Percentiles rank a stretch among this genome's conserved stretches.
phyloP scores from a whole-genome alignment of 2,329 filamentous ascomycete species.

The Beauveria bassiana region DNA sequence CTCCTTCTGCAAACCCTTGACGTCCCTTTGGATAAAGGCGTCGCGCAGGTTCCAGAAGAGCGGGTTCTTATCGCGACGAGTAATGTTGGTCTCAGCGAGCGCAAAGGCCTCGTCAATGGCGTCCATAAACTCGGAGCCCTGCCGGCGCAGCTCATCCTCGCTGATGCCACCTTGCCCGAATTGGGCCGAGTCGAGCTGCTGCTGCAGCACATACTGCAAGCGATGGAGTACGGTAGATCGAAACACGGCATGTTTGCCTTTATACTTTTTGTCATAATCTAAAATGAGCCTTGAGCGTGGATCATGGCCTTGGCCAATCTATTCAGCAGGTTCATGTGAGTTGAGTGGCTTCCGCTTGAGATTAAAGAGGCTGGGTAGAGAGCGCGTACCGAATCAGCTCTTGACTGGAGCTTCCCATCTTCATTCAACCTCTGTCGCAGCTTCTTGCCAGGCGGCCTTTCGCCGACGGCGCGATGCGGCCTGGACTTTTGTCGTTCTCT shows the following conservation, averaged over 20 bases:
- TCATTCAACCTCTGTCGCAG: neutral
- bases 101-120: constrained; percentile 36
- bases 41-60: constrained; percentile 52
- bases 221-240: constrained; percentile 27
- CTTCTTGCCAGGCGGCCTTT: neutral
- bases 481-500: neutral
- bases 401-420: neutral
- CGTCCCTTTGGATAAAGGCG: constrained; percentile 48
- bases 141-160: constrained; percentile 34
- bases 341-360: neutral
- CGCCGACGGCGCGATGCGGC: neutral
- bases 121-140: constrained; percentile 38
- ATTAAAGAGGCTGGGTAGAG: neutral
- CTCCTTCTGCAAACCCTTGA: constrained; percentile 44
- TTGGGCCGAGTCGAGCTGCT: constrained; percentile 17
- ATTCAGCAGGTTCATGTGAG: neutral
- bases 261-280: constrained; percentile 17
- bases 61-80: constrained; percentile 38
- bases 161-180: constrained; percentile 22
- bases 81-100: constrained; percentile 32
- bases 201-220: constrained; percentile 28
- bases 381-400: constrained; percentile 20
- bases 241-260: constrained; percentile 25
- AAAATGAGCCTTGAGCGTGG: constrained; percentile 25
- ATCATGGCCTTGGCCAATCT: constrained; percentile 28